phyloP scores from a whole-genome alignment of 2,329 filamentous ascomycete species.

The Aspergillus proliferans region DNA sequence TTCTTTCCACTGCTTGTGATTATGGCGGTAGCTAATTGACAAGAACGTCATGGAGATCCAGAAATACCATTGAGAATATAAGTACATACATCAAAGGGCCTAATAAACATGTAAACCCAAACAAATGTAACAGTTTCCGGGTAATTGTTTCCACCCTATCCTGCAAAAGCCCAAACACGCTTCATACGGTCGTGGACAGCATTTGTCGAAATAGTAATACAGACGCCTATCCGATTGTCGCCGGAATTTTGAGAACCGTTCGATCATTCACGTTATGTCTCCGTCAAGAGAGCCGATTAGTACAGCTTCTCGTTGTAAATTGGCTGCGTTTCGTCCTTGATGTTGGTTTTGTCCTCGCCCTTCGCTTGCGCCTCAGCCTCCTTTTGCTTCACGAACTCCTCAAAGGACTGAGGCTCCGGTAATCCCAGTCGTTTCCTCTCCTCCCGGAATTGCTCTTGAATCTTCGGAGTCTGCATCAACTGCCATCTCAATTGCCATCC shows the following conservation, averaged over 20 bases:
- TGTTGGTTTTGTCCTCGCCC: slow-evolving; percentile 29
- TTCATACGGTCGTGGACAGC: slow-evolving; percentile 3
- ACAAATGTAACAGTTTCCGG: slow-evolving; percentile 5
- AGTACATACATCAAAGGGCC: slow-evolving; percentile 28
- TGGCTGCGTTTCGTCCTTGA: slow-evolving; percentile 28
- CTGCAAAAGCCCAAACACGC: background rate
- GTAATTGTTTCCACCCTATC: background rate
- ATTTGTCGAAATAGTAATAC: slow-evolving; percentile 15
- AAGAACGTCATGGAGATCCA: background rate
- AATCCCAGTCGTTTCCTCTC: slow-evolving; percentile 64
- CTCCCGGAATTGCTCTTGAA: slow-evolving; percentile 60
- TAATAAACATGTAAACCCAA: slow-evolving; percentile 20
- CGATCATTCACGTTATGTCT: slow-evolving; percentile 1
- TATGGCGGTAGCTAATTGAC: too few relatives aligned
- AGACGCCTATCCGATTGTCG: slow-evolving; percentile 9
- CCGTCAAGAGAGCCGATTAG: slow-evolving; percentile 8
- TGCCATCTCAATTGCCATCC: slow-evolving; percentile 89
- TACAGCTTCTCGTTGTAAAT: slow-evolving; percentile 23
- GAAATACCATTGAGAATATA: slow-evolving; percentile 25
- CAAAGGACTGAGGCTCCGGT: slow-evolving; percentile 42
- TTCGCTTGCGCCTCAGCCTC: slow-evolving; percentile 33
- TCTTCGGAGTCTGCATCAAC: slow-evolving; percentile 69
- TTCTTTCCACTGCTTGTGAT: too few relatives aligned
- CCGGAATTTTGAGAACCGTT: background rate
- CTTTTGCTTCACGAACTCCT: slow-evolving; percentile 41